These are phyloP conservation scores for Micromonas pusilla DNA, from an alignment of 139 green algal genomes.

Conservation along the genomic window DNA sequence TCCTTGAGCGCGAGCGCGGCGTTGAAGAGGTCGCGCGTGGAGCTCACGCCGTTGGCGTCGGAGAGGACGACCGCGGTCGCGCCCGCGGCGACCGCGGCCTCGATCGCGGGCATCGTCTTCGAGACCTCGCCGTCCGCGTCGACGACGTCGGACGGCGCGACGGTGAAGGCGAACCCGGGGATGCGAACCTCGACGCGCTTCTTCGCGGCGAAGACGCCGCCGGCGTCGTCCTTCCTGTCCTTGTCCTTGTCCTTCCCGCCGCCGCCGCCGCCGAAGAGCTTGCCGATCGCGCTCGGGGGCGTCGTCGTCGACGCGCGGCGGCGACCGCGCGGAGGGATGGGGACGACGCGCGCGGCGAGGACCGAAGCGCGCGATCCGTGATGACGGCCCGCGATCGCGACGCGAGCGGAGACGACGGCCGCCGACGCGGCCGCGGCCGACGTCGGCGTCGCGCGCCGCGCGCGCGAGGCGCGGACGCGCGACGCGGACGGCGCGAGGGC, in stretches of 20 bases:
- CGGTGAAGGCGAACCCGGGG: background rate
- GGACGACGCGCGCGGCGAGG: too few species aligned
- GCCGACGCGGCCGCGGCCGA: too few species aligned
- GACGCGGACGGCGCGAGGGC: too few species aligned
- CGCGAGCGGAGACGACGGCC: too few species aligned
- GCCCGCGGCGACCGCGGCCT: background rate
- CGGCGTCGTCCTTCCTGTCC: background rate
- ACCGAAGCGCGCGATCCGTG: too few species aligned
- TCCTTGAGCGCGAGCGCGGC: background rate
- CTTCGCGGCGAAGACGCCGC: background rate
- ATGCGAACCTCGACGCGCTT: background rate
- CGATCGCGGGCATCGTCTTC: background rate
- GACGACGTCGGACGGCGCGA: background rate
- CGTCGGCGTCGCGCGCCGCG: too few species aligned
- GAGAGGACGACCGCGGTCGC: constrained; percentile 2
- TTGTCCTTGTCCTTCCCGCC: background rate
- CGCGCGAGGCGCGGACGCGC: too few species aligned
- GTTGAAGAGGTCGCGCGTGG: background rate
- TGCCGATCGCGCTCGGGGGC: background rate
- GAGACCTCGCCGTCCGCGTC: background rate
- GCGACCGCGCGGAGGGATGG: too few species aligned
- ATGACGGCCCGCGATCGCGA: too few species aligned
- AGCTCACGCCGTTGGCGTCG: background rate
- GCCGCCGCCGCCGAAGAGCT: background rate
- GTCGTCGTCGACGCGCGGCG: too few species aligned